phyloP scores from a whole-genome alignment of 164 flowering plant species.

The Euptelea pleiosperma region DNA sequence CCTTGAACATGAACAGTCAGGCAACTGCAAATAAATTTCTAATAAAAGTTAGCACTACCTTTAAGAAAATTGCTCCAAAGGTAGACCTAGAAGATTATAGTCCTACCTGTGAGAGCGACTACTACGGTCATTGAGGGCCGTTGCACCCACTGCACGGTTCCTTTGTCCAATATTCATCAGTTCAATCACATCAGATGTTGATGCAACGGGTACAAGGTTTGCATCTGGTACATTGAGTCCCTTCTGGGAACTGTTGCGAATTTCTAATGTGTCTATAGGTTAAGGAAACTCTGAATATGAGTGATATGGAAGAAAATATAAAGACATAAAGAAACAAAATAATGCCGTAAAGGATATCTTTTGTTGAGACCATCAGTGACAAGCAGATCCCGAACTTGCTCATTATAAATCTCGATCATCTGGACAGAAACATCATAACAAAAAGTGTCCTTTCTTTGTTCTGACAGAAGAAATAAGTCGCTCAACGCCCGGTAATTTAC shows the following conservation, averaged over 20 bases:
- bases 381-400: constrained; percentile 98
- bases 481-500: constrained; percentile 91
- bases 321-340: constrained; percentile 1
- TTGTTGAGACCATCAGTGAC: constrained; percentile 73
- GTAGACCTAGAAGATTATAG: background rate
- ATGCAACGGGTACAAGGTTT: constrained; percentile 76
- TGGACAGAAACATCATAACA: constrained; percentile 86
- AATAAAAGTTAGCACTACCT: constrained; percentile 7
- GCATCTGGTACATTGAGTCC: constrained; percentile 98
- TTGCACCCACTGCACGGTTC: constrained; percentile 93
- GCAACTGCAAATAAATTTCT: constrained; percentile 47
- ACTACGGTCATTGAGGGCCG: constrained; percentile 96
- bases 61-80: background rate
- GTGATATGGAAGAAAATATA: background rate
- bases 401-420: constrained; percentile 98
- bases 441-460: constrained; percentile 80
- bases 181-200: constrained; percentile 83
- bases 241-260: constrained; percentile 83
- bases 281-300: constrained; percentile 39
- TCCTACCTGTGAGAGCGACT: constrained; percentile 98
- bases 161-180: constrained; percentile 91
- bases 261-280: constrained; percentile 72
- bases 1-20: constrained; percentile 91
- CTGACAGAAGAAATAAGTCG: constrained; percentile 76
- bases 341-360: constrained; percentile 77